These are phyloP conservation scores for Tetradesmus lagerheimii DNA, from an alignment of 139 green algal genomes.

Conservation along the genomic window DNA sequence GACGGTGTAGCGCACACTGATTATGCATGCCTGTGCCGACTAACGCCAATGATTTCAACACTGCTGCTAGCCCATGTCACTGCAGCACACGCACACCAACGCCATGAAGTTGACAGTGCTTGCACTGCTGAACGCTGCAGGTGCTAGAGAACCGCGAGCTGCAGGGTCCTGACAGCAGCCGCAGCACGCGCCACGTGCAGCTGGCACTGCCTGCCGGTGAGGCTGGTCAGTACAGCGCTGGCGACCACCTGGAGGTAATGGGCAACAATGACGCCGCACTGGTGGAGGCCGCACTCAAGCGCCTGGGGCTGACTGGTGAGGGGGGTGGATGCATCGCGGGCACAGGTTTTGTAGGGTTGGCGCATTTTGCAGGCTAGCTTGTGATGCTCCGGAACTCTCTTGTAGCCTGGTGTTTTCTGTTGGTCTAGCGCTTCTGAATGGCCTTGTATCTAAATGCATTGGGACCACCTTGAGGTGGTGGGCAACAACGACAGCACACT, in stretches of 20 bases:
- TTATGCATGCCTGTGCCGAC: background rate
- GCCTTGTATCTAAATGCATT: no score
- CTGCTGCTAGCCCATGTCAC: no score
- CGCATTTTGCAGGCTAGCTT: no score
- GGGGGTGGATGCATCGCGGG: no score
- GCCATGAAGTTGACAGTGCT: background rate
- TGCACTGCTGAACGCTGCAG: conserved; percentile 2
- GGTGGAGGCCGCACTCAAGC: conserved; percentile 21
- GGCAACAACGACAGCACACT: no score
- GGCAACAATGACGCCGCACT: conserved; percentile 27
- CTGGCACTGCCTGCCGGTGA: conserved; percentile 37
- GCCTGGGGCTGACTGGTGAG: conserved; percentile 29
- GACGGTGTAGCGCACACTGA: no score
- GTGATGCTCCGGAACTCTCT: no score
- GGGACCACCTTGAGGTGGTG: no score
- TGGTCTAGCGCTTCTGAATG: no score
- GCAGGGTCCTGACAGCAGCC: background rate
- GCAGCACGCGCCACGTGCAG: conserved; percentile 39
- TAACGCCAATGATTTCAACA: no score
- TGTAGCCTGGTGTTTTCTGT: no score
- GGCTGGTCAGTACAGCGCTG: conserved; percentile 25
- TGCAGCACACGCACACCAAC: background rate
- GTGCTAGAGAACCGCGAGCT: conserved; percentile 17
- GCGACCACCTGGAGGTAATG: conserved; percentile 51
- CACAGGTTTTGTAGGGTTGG: no score